phyloP scores from a whole-genome alignment of 2,329 filamentous ascomycete species.

The Xylaria sp. region DNA sequence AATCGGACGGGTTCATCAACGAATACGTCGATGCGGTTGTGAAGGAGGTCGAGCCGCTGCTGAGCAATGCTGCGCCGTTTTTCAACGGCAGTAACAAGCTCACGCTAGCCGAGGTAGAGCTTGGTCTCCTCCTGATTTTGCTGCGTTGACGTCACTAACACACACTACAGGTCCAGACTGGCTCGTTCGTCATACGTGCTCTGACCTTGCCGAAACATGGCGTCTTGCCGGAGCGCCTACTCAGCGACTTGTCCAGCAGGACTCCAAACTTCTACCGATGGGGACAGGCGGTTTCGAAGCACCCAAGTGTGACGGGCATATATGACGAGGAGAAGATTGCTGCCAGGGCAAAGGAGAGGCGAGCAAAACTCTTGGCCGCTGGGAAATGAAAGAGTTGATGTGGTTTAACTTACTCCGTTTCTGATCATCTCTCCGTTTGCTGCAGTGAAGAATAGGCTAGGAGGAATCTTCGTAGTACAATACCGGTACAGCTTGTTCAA shows the following conservation, averaged over 20 bases:
- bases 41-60: conserved; percentile 75
- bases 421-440: too few species aligned
- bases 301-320: conserved; percentile 68
- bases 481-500: too few species aligned
- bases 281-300: conserved; percentile 60
- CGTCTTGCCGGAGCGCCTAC: conserved; percentile 54
- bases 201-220: conserved; percentile 56
- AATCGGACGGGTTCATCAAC: conserved; percentile 50
- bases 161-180: conserved; percentile 56
- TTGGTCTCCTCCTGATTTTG: background rate
- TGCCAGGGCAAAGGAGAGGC: conserved; percentile 45
- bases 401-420: too few species aligned
- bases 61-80: conserved; percentile 60
- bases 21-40: conserved; percentile 58
- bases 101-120: conserved; percentile 71
- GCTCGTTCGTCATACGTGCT: conserved; percentile 68
- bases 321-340: conserved; percentile 58
- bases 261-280: conserved; percentile 71
- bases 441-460: too few species aligned
- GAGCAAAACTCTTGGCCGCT: conserved; percentile 32
- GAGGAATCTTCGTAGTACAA: too few species aligned
- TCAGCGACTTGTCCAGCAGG: conserved; percentile 50
- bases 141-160: background rate
- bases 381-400: background rate
- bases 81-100: conserved; percentile 66